Base-by-base conservation (phyloP, 768 basidiomycete species). In the Phanerochaete sordida region DNA sequence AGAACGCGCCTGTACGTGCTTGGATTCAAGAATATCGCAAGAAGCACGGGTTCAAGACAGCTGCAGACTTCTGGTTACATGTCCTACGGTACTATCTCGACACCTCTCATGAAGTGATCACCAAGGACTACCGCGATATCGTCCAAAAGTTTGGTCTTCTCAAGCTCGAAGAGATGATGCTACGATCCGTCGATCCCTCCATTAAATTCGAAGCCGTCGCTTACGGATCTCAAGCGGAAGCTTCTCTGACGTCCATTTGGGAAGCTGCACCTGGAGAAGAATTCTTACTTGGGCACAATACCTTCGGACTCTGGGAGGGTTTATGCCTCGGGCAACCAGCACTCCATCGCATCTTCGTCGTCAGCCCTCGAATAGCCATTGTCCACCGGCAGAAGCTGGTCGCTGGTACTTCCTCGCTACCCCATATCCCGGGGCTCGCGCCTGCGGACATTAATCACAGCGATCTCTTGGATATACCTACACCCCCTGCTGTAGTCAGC, bases 291-390 rank as follows among this genome's bases (percentile, higher is more conserved):
- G 51, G 51, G 1, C 30, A 52, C n/a, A 52, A 21, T 6, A 12
- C 30, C 27, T 52, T 52, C 23, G 51, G 51, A 27, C 51, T 52
- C n/a, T 52, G 51, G 51, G 51, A 52, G n/a, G 51, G 51, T 2
- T 31, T 52, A 30, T 26, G 23, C 19, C 16, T 35, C 7, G 51
- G 51, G 31, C n/a, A 21, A n/a, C 30, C 30, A 1, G 31, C n/a
- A 2, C 15, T 52, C n/a, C 51, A 52, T 24, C 51, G 51, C 12
- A 35, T 52, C n/a, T 52, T 35, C 51, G 51, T 52, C 51, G 51
- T 52, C 51, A 52, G 51, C n/a, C 51, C 51, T 33, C 51, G 51
- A 1, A 52, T 52, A 26, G 51, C 51, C 21, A 37, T 52, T 13
- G 23, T 52, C 1, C 51, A 30, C 31, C 28, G 44, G 19, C 7